Evolutionary conservation across 805 yeast genomes (phyloP).

Genomic region (Saccharomycopsis sp.): DNA sequence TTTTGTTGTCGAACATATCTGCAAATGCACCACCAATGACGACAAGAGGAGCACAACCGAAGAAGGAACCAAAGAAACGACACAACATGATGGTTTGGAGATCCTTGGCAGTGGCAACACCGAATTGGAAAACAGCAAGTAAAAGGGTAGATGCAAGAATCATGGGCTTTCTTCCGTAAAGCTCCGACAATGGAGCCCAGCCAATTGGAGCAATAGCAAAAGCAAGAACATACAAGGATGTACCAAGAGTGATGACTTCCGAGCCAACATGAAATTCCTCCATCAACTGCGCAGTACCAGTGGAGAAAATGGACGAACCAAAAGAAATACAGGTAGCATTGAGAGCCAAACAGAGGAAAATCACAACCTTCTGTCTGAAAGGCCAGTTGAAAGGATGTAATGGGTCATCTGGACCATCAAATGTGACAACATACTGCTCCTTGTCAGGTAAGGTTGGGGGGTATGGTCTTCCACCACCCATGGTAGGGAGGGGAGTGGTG

Average conservation of each 20-base stretch:
- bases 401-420: constrained; percentile 76
- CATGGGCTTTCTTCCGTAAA: constrained; percentile 63
- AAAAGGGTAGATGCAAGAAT: constrained; percentile 51
- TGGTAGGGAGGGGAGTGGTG: constrained; percentile 40
- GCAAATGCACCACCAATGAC: constrained; percentile 85
- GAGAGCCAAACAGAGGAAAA: constrained; percentile 42
- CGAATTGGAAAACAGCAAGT: constrained; percentile 56
- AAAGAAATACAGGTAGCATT: constrained; percentile 51
- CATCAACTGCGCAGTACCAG: constrained; percentile 45
- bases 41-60: constrained; percentile 82
- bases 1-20: constrained; percentile 60
- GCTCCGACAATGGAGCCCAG: constrained; percentile 86
- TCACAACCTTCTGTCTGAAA: constrained; percentile 35
- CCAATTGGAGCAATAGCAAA: constrained; percentile 89
- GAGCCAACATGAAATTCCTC: constrained; percentile 50
- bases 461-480: constrained; percentile 62
- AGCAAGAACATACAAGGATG: constrained; percentile 82
- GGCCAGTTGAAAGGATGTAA: constrained; percentile 77
- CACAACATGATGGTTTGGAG: constrained; percentile 70
- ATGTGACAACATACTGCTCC: constrained; percentile 57
- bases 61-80: constrained; percentile 72
- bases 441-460: constrained; percentile 56
- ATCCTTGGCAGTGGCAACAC: constrained; percentile 71
- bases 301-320: constrained; percentile 81
- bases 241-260: constrained; percentile 67